Base-by-base conservation (phyloP, 2,329 filamentous ascomycete species). In the Nakataea oryzae region DNA sequence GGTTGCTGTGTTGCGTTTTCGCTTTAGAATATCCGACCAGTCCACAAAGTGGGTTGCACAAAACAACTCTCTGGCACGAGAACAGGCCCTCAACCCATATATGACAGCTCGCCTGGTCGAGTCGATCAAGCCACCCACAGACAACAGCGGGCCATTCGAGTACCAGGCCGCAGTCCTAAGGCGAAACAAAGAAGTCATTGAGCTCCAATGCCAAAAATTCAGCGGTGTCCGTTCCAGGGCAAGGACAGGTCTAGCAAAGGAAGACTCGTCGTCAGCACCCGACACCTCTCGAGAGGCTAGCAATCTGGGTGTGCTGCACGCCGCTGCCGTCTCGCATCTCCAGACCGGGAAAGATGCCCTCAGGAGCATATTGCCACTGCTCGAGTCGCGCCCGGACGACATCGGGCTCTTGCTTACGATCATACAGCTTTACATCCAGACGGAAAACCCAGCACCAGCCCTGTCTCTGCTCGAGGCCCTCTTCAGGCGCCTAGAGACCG, bases 371-470 rank as follows among this genome's bases (percentile, higher is more conserved):
- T 74, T 90, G 3, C 83, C 84, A 1, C 73, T 93, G 14, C 77
- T 93, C 8, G 87, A 91, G 68, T 87, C 86, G 70, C 81, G 90
- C 32, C 90, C 92, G 0, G 84, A 85, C 64, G 91, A 97, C 70
- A 78, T 96, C 27, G 93, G 93, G 1, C 79, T 97, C 3, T 76
- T 90, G 28, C 78, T 97, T 54, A 92, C 90, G 12, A 83, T 91
- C 62, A 81, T 93, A 12, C 92, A 97, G 72, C 82, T 96, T 57
- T 92, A 96, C 70, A 79, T 95, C 21, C 79, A 86, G 60, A 84
- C 81, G 54, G 84, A 87, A 58, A 91, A 93, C 70, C 81, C 85
- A 30, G 87, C 83, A 32, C 86, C 88, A 4, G 93, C 93, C 5
- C 83, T 92, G 47, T 78, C 81, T n/a, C 79, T 91, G 7, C 78